phyloP scores from a whole-genome alignment of 1,139 yeast genomes.

The Entelexis paramagnoliae region DNA sequence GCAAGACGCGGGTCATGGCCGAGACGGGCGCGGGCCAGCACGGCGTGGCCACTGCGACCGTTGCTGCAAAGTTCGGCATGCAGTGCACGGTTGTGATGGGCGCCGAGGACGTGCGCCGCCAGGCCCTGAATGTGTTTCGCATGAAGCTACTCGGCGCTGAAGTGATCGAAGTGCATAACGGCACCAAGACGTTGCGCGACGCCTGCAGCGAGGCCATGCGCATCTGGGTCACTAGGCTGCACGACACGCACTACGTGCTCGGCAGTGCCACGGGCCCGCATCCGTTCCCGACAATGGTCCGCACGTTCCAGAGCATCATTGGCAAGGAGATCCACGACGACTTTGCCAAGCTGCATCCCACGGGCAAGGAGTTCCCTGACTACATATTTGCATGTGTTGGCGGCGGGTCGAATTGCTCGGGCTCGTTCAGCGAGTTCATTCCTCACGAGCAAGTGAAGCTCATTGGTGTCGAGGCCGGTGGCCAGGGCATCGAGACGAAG shows the following conservation, averaged over 20 bases:
- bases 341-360: slow-evolving; percentile 54
- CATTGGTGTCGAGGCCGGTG: slow-evolving; percentile 97
- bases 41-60: slow-evolving; percentile 99
- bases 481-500: slow-evolving; percentile 83
- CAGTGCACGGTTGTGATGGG: slow-evolving; percentile 98
- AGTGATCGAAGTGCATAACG: slow-evolving; percentile 85
- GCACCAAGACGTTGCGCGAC: slow-evolving; percentile 91
- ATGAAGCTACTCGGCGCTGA: slow-evolving; percentile 94
- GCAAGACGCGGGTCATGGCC: slow-evolving; percentile 84
- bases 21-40: slow-evolving; percentile 99
- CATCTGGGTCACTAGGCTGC: slow-evolving; percentile 82
- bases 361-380: slow-evolving; percentile 71
- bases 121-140: slow-evolving; percentile 93
- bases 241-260: slow-evolving; percentile 82
- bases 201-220: slow-evolving; percentile 97
- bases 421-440: slow-evolving; percentile 91
- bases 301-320: slow-evolving; percentile 96
- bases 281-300: slow-evolving; percentile 94
- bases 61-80: slow-evolving; percentile 94
- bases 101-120: slow-evolving; percentile 97
- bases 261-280: slow-evolving; percentile 99
- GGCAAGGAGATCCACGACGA: slow-evolving; percentile 92
- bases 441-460: slow-evolving; percentile 65
- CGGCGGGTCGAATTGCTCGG: slow-evolving; percentile 96
- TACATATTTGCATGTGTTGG: slow-evolving; percentile 98